Base-by-base conservation (phyloP, 805 yeast genomes). In the Candida arabinofermentans region DNA sequence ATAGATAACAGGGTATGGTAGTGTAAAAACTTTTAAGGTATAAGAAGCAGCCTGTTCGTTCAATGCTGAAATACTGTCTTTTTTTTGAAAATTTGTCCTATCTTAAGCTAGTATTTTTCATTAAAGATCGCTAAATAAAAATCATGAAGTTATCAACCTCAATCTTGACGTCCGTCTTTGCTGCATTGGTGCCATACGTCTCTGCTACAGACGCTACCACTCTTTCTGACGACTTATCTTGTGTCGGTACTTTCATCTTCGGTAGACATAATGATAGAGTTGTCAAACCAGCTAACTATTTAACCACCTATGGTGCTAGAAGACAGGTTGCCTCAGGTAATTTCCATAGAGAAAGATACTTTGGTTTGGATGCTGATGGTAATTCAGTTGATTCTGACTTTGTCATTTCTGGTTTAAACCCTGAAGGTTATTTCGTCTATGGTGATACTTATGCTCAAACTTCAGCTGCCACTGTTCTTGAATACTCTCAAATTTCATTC, bases 241-340 rank as follows among this genome's bases (percentile, higher is more conserved):
- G 61, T 44, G 62, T 69, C 12, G 78, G 77, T 13, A 57, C 75
- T 4, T 67, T 67, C 42, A 67, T 72, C 49, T 70, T 70, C 47
- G 72, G 72, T 29, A 64, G 78, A 47, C 77, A 72, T 54, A 74
- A 73, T 41, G 78, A 73, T 51, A 64, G 78, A 47, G 62, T 69
- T 36, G 59, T 68, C 27, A 72, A 73, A 46, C 77, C 77, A 13
- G 68, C 74, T 6, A 54, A 51, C 30, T 55, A 63, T 37, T 55
- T 72, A 38, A 69, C 75, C 22, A 69, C 74, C n/a, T 41, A 62
- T 14, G 78, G 78, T 44, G 69, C 72, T 8, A 42, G 39, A 17
- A 55, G 61, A 39, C 71, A 65, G 49, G 59, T 51, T 39, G 55
- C 48, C n/a, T 56, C 66, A 13, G 78, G 78, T 33, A 48, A 53